Base-by-base conservation (phyloP, 139 green algal species). In the Coelastrella sp. region DNA sequence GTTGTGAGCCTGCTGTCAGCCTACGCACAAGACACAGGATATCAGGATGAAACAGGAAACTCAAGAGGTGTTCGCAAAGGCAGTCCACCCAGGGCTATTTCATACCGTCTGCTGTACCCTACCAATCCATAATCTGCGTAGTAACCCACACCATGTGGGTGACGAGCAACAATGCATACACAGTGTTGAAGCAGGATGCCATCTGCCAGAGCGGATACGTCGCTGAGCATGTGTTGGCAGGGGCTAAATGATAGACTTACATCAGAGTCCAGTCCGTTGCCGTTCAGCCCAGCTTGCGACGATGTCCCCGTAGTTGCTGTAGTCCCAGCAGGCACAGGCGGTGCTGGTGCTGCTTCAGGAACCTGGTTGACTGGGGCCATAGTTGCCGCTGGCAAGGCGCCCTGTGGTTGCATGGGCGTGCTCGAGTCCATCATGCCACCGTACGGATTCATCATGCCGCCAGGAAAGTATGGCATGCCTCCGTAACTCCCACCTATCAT, bases 371-470 rank as follows among this genome's bases (percentile, higher is more conserved):
- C 34, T 48, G n/a, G 73, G 23, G 73, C 23, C 45, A 81, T 32
- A 13, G 8, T 25, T 59, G 68, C 40, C 34, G 68, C 35, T 57
- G 30, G 40, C 68, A 78, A 34, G 40, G 13, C 38, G 72, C 43
- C 40, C 43, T 15, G 1, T 21, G 67, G 2, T 51, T 1, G 32
- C 25, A 38, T 37, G 9, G 37, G 40, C 40, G 34, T 15, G 7
- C 19, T n/a, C 66, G 72, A 13, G 34, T 15, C 43, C 72, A 80
- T 80, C 72, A 80, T 80, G 53, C 51, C 51, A 1, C 45, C 45
- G 27, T 84, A 84, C 13, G 76, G 76, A 59, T 84, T 53, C 35
- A 84, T 69, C 75, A 83, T 27, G 27, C 51, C 76, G 37, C 76
- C 57, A 6, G 34, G 57, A 71, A 57, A 53, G 38, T 63, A 84